A percentile compares a stretch with the other conserved stretches of the same genome.
Conservation (phyloP, 192 early-diverging fungal genomes). For the Neocallimastix lanati region DNA sequence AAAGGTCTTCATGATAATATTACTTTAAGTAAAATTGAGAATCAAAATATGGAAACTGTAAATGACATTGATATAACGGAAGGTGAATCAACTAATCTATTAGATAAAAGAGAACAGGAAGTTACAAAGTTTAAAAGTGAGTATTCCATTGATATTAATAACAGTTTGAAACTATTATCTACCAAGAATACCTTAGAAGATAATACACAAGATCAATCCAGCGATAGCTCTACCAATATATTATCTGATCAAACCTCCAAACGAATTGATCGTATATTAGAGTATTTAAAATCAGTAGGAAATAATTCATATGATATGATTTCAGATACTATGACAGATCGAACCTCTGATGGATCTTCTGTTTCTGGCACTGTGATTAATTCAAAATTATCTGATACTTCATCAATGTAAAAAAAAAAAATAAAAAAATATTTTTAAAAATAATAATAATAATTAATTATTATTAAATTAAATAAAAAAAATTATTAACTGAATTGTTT, state of each 20-base stretch:
- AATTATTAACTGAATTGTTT: too few relatives aligned
- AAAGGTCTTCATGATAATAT: not conserved
- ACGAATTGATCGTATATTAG: conserved; percentile 24
- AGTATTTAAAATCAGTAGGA: conserved; percentile 23
- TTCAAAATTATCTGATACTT: not conserved
- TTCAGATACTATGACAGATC: not conserved
- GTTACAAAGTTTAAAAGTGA: too few relatives aligned
- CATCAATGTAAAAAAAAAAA: conserved; percentile 1
- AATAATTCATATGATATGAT: conserved; percentile 9
- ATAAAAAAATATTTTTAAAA: not conserved
- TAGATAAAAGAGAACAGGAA: too few relatives aligned
- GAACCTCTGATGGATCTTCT: not conserved
- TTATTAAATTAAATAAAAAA: too few relatives aligned
- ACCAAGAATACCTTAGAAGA: not conserved
- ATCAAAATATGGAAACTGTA: not conserved
- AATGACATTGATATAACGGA: too few relatives aligned
- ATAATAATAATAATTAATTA: too few relatives aligned
- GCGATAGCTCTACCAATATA: not conserved
- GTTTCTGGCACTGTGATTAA: not conserved
- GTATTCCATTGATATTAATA: too few relatives aligned
- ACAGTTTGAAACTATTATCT: too few relatives aligned
- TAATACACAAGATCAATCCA: not conserved
- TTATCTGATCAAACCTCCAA: not conserved
- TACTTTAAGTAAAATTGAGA: not conserved
- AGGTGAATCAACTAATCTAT: too few relatives aligned